Percentiles rank a stretch among this genome's conserved stretches.
Conservation (phyloP, 805 yeast species). For the Saturnispora diversa region DNA sequence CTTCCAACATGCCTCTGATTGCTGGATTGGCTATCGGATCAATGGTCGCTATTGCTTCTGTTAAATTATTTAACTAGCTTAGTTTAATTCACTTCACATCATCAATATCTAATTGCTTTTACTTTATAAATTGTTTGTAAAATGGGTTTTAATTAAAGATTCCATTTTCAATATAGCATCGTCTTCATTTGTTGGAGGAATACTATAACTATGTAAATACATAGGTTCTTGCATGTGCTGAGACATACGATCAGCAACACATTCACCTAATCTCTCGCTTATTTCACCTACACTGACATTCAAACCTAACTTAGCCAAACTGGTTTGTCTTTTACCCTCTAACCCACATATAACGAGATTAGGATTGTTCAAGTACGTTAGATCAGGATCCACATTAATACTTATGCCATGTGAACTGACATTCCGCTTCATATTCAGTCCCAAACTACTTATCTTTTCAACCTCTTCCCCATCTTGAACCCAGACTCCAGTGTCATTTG, state of each 20-base stretch:
- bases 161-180: not conserved
- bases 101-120: too few relatives aligned
- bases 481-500: conserved; percentile 89
- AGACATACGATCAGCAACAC: conserved; percentile 2
- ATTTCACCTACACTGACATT: not conserved
- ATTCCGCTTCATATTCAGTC: conserved; percentile 76
- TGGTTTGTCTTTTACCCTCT: conserved; percentile 50
- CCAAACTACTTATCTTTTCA: conserved; percentile 77
- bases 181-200: too few relatives aligned
- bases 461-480: conserved; percentile 27
- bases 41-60: too few relatives aligned
- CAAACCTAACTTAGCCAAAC: conserved; percentile 26
- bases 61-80: too few relatives aligned
- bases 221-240: conserved; percentile 1
- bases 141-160: too few relatives aligned
- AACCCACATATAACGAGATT: conserved; percentile 81
- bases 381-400: conserved; percentile 67
- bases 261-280: not conserved
- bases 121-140: too few relatives aligned
- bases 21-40: too few relatives aligned
- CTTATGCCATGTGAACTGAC: conserved; percentile 88
- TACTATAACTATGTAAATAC: not conserved
- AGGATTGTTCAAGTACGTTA: conserved; percentile 53
- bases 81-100: too few relatives aligned
- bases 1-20: too few relatives aligned